Percentiles rank a stretch among this genome's conserved stretches.
These are phyloP conservation scores for Gossypium turneri DNA, from an alignment of 345 rosid genomes.

Conservation along the genomic window DNA sequence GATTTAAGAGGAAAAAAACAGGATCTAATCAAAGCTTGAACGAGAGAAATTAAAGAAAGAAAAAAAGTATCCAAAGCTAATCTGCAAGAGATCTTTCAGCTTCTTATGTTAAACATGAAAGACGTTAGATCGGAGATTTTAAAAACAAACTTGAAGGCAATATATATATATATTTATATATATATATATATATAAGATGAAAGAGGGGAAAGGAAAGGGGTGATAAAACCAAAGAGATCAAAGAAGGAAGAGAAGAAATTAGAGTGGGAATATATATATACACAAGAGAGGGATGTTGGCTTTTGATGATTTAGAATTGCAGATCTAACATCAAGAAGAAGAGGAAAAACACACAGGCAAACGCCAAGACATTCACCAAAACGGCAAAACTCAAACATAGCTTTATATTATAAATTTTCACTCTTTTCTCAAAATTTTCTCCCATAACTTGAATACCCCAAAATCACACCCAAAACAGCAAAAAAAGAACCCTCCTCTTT, in stretches of 20 bases:
- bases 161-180: too few species aligned
- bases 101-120: constrained; percentile 7
- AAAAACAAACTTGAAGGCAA: too few species aligned
- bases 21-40: neutral
- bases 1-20: too few species aligned
- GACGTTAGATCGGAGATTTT: neutral
- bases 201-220: constrained; percentile 7
- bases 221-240: constrained; percentile 5
- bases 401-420: neutral
- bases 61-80: neutral
- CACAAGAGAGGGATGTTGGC: constrained; percentile 28
- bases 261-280: constrained; percentile 18
- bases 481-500: constrained; percentile 9
- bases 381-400: constrained; percentile 41
- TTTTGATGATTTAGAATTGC: constrained; percentile 36
- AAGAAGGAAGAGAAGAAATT: neutral
- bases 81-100: constrained; percentile 1
- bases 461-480: constrained; percentile 26
- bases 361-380: constrained; percentile 72
- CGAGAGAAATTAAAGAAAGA: neutral
- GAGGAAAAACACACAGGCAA: constrained; percentile 33
- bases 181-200: neutral
- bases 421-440: constrained; percentile 2
- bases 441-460: neutral
- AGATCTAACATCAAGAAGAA: constrained; percentile 57